Base-by-base conservation (phyloP, 2,329 filamentous ascomycete genomes). In the Chaetomium sp. region DNA sequence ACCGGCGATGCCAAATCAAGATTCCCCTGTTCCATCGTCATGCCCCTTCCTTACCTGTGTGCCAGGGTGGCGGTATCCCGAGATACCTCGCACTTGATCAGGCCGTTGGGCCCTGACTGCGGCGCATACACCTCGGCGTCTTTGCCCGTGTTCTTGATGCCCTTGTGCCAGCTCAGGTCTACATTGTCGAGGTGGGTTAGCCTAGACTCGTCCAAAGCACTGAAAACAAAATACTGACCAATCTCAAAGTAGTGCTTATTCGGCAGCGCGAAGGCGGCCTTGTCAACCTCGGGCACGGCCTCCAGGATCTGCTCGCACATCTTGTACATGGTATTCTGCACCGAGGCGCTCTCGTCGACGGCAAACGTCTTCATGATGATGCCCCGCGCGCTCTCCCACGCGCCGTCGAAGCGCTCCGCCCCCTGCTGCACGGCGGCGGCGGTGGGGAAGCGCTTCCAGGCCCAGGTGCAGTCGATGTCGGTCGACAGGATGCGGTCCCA, bases 231-330 rank as follows among this genome's bases (percentile, higher is more conserved):
- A 50, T 64, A 82, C 89, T 80, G 81, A 92, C 88, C 90, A 77
- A 98, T 89, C 79, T 98, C 94, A 75, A 98, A 98, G 81, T 97
- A 98, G 80, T 99, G 95, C 82, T 97, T 98, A 83, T 99, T 99
- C 12, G 95, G 95, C 73, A 99, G 83, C 9, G 89, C 83, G 76
- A 97, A 98, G 72, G 90, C 86, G 50, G 95, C 91, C 25, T 84
- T 82, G 53, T 89, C 85, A 25, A 93, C 85, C 68, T 88, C 82
- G 16, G 92, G 90, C 27, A 88, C 90, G 25, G 83, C 86, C 9
- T 85, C 89, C 60, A 99, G 82, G 70, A 99, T 97, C 77, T 89
- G 82, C 77, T 94, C 90, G 72, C 86, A 88, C 94, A 99, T 99
- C 83, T 97, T 96, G 83, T 97, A 99, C 95, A 99, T 98, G 67